These are phyloP conservation scores for Cutaneotrichosporon sp. DNA, from an alignment of 1,284 basidiomycete species.

Conservation along the genomic window DNA sequence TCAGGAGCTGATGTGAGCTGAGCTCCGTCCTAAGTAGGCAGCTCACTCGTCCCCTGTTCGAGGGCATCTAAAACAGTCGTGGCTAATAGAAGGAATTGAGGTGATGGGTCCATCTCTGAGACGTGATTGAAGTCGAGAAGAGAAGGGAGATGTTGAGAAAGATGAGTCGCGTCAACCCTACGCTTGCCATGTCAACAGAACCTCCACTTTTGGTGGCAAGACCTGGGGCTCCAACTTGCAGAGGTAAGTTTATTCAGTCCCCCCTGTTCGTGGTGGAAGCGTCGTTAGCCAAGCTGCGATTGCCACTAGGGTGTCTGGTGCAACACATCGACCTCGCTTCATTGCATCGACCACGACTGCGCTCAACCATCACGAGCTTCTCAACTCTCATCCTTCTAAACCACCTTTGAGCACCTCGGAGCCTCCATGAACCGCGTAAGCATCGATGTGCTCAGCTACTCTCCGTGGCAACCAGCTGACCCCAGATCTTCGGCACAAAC, in stretches of 20 bases:
- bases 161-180: not conserved
- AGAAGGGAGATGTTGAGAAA: not conserved
- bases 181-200: too few relatives aligned
- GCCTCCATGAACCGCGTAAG: constrained; percentile 37
- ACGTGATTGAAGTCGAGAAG: not conserved
- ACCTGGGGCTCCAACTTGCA: too few relatives aligned
- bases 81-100: constrained; percentile 26
- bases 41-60: too few relatives aligned
- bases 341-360: too few relatives aligned
- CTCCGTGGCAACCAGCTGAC: constrained; percentile 1
- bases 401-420: not conserved
- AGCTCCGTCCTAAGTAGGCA: too few relatives aligned
- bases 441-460: not conserved
- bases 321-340: too few relatives aligned
- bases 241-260: too few relatives aligned
- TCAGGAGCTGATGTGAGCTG: constrained; percentile 23
- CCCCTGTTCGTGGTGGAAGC: too few relatives aligned
- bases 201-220: too few relatives aligned
- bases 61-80: constrained; percentile 26
- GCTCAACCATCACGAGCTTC: not conserved
- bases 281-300: too few relatives aligned
- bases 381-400: not conserved
- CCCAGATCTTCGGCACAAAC: constrained; percentile 67
- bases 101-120: not conserved
- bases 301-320: too few relatives aligned